phyloP scores from a whole-genome alignment of 2,329 filamentous ascomycete genomes.

The Aspergillus sp. region DNA sequence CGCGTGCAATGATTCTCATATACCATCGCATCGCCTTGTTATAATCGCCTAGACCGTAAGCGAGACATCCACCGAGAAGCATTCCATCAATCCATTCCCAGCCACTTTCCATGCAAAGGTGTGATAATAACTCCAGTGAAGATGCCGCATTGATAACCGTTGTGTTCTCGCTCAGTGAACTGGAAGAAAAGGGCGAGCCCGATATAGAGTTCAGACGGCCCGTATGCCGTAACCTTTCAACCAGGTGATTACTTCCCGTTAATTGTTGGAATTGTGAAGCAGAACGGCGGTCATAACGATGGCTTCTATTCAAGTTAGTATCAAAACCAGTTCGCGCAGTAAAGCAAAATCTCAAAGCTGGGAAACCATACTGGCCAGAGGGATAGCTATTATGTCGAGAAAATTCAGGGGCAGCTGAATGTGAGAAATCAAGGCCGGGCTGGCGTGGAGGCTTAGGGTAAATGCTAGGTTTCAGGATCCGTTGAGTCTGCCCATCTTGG shows the following conservation, averaged over 20 bases:
- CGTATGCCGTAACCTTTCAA: conserved; percentile 32
- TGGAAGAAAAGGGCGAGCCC: conserved; percentile 33
- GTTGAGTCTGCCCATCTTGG: conserved; percentile 42
- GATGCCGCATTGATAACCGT: conserved; percentile 60
- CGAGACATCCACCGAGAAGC: conserved; percentile 83
- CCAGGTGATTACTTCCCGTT: conserved; percentile 27
- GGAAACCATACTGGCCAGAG: conserved; percentile 35
- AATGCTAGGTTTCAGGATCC: conserved; percentile 55
- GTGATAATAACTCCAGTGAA: conserved; percentile 70
- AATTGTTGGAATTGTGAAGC: conserved; percentile 27
- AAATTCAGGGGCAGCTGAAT: conserved; percentile 25
- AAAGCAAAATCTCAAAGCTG: conserved; percentile 13
- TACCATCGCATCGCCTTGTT: conserved; percentile 61
- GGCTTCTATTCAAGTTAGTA: conserved; percentile 14
- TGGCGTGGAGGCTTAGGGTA: conserved; percentile 63
- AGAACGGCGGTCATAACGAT: conserved; percentile 26
- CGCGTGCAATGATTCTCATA: conserved; percentile 56
- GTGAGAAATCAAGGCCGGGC: conserved; percentile 52
- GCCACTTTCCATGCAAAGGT: conserved; percentile 72
- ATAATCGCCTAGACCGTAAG: conserved; percentile 85
- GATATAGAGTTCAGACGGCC: conserved; percentile 32
- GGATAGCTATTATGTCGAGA: conserved; percentile 38
- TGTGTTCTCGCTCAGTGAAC: conserved; percentile 37
- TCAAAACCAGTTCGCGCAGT: not conserved
- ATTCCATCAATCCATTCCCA: conserved; percentile 95